phyloP scores from a whole-genome alignment of 305 asterid genomes.

The Fraxinus ornus region DNA sequence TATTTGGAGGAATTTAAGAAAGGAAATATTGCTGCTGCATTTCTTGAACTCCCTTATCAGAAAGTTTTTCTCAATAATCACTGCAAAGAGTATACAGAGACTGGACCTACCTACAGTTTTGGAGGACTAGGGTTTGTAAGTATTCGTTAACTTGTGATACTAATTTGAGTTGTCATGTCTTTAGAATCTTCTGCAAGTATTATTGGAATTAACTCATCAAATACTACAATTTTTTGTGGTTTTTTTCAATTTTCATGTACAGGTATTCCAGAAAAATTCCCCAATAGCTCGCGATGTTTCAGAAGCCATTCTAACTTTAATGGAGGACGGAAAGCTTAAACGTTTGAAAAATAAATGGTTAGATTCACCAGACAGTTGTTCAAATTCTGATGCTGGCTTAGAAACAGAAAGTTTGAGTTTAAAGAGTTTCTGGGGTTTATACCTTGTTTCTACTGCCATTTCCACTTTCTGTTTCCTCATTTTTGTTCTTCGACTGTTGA shows the following conservation, averaged over 20 bases:
- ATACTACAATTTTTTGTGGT: neutral
- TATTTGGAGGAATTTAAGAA: conserved; percentile 27
- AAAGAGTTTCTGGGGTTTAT: conserved; percentile 40
- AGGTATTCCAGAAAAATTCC: conserved; percentile 43
- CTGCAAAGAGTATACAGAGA: conserved; percentile 28
- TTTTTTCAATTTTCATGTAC: neutral
- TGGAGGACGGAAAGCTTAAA: conserved; percentile 27
- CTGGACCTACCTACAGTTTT: conserved; percentile 32
- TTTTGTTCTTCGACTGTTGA: conserved; percentile 16
- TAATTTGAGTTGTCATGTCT: neutral
- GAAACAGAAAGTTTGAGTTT: conserved; percentile 27
- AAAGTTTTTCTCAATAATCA: conserved; percentile 32
- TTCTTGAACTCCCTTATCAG: conserved; percentile 38
- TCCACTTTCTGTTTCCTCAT: conserved; percentile 32
- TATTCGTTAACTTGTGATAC: neutral
- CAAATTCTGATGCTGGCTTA: neutral
- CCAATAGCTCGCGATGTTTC: conserved; percentile 41
- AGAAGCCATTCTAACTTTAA: conserved; percentile 32
- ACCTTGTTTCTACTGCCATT: conserved; percentile 27
- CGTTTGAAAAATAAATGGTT: conserved; percentile 23
- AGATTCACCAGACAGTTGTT: conserved; percentile 24
- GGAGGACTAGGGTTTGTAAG: conserved; percentile 47
- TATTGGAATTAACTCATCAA: neutral
- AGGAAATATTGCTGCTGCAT: conserved; percentile 37
- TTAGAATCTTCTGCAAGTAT: neutral